Percentiles rank a stretch among this genome's conserved stretches.
These are phyloP conservation scores for Penicillium robsamsonii DNA, from an alignment of 495 filamentous ascomycete genomes.

Conservation along the genomic window DNA sequence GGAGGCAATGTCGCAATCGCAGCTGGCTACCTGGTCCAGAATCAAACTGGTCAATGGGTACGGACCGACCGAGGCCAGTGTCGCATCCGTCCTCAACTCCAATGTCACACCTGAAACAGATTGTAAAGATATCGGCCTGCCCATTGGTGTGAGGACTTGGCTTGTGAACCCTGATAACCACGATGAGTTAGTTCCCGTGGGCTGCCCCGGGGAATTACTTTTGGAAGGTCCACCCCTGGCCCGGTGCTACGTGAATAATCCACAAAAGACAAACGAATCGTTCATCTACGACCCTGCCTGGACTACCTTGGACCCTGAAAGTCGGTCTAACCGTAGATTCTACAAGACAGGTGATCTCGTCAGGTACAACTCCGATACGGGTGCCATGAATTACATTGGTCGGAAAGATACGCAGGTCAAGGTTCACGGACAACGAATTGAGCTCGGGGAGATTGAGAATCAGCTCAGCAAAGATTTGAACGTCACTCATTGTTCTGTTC, in stretches of 20 bases:
- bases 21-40: conserved; percentile 54
- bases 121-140: conserved; percentile 46
- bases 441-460: conserved; percentile 65
- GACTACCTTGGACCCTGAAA: conserved; percentile 23
- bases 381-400: conserved; percentile 58
- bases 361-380: conserved; percentile 56
- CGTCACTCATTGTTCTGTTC: conserved; percentile 44
- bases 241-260: conserved; percentile 46
- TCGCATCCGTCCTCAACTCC: conserved; percentile 39
- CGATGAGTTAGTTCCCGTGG: conserved; percentile 48
- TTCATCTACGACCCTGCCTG: conserved; percentile 47
- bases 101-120: conserved; percentile 36
- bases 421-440: conserved; percentile 63
- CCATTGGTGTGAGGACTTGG: conserved; percentile 44
- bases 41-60: conserved; percentile 59
- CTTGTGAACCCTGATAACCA: conserved; percentile 46
- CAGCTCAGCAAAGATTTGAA: conserved; percentile 34
- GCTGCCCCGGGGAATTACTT: conserved; percentile 49
- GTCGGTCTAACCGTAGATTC: conserved; percentile 43
- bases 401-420: conserved; percentile 68
- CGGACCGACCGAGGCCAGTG: conserved; percentile 52
- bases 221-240: conserved; percentile 51
- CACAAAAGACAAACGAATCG: conserved; percentile 40
- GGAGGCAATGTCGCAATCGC: conserved; percentile 54
- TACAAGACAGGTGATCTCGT: conserved; percentile 71